Evolutionary conservation across 2,329 filamentous ascomycete genomes (phyloP), one percentile per base, ranked within the genome.

Genomic region (Claviceps sp.): DNA sequence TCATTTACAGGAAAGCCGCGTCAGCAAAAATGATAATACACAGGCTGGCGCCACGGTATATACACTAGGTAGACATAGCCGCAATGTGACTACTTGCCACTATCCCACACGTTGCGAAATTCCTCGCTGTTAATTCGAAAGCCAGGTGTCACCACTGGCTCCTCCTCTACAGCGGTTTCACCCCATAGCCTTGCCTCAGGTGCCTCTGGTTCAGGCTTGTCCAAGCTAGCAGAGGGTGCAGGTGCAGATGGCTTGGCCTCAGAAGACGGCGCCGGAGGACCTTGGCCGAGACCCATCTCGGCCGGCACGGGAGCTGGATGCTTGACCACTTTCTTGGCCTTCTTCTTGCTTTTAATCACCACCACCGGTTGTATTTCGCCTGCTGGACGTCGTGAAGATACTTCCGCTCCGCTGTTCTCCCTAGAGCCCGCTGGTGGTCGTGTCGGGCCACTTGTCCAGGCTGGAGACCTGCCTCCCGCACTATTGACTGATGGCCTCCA

Each of bases 71-170:
- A n/a, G 13, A 49, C 11, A n/a, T 14, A 42, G 5, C 37, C 16
- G 37, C 8, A 24, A 44, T 24, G 24, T 14, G 6, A 47, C 47
- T 17, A 52, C 30, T 30, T 47, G 17, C 51, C 40, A 17, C 50
- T 30, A 19, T 42, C 52, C 73, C 73, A 75, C n/a, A 73, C 70
- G 55, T 75, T 74, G 19, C 64, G 64, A 54, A 74, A 74, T 52
- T 71, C 72, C 3, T 73, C 72, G 30, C 64, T 63, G 17, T 69
- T 66, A n/a, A 68, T 61, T 26, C 61, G 59, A 48, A 66, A 68
- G 40, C 53, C 57, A 14, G 48, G 47, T 7, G 49, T 19, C 61
- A 55, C 4, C 44, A 22, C 42, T 52, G 47, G 22, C 53, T 50
- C 39, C 17, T 50, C 22, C 49, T 44, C 24, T 60, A 54, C 26